phyloP scores from a whole-genome alignment of 2,329 filamentous ascomycete genomes.

The Orbilia javanica region DNA sequence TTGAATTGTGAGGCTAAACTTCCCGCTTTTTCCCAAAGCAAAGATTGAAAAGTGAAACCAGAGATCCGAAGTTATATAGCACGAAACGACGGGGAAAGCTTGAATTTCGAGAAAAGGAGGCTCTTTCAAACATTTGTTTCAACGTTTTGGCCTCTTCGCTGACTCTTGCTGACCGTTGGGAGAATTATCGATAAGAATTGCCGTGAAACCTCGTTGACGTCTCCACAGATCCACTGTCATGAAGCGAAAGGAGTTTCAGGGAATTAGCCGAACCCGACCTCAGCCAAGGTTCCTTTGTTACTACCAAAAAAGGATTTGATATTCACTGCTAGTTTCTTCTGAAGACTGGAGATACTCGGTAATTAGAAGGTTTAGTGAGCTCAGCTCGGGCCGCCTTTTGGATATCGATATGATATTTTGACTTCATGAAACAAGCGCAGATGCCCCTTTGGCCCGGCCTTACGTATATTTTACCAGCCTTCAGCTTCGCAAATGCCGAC shows the following conservation, averaged over 20 bases:
- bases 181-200: conserved; percentile 31
- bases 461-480: too few species aligned
- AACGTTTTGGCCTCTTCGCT: neutral
- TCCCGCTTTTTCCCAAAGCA: neutral
- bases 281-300: too few species aligned
- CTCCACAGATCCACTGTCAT: conserved; percentile 32
- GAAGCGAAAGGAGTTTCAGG: conserved; percentile 55
- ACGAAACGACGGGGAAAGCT: too few species aligned
- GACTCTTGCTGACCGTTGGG: neutral
- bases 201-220: neutral
- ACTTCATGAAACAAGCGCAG: conserved; percentile 32
- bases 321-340: too few species aligned
- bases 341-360: conserved; percentile 1
- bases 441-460: neutral
- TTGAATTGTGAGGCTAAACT: neutral
- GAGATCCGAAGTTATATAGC: too few species aligned
- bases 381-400: neutral
- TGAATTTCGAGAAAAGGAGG: conserved; percentile 28
- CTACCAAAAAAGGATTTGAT: too few species aligned
- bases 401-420: neutral
- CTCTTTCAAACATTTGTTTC: conserved; percentile 9
- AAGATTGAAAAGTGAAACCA: too few species aligned
- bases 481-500: too few species aligned
- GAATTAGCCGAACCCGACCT: conserved; percentile 55
- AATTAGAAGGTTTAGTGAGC: conserved; percentile 27